Evolutionary conservation across 495 filamentous ascomycete species (phyloP).

Genomic region (Daldinia concentrica): DNA sequence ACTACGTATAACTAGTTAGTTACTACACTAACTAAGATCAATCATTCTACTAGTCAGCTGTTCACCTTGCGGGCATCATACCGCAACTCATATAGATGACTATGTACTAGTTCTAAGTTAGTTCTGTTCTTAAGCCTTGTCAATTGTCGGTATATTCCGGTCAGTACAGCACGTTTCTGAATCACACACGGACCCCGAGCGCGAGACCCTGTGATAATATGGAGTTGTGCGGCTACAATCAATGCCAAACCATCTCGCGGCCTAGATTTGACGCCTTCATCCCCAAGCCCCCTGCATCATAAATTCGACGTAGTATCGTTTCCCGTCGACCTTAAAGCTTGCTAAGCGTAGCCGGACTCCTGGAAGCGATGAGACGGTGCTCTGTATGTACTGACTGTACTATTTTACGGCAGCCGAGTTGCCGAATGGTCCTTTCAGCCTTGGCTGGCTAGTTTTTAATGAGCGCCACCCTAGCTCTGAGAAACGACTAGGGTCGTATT

Average conservation of each 20-base stretch:
- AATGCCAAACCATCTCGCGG: background rate
- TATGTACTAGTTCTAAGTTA: background rate
- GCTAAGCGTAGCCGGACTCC: background rate
- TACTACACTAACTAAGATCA: too few relatives aligned
- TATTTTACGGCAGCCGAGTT: background rate
- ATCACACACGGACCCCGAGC: slow-evolving; percentile 31
- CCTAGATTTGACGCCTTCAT: slow-evolving; percentile 4
- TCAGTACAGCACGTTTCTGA: slow-evolving; percentile 6
- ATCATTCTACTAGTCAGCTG: background rate
- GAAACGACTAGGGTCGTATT: background rate
- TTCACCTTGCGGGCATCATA: background rate
- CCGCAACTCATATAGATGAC: background rate
- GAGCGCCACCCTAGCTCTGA: background rate
- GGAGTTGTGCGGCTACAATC: background rate
- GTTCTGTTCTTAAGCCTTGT: background rate
- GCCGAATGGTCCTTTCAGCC: slow-evolving; percentile 1
- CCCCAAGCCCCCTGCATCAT: slow-evolving; percentile 8
- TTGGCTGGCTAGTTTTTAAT: slow-evolving; percentile 1
- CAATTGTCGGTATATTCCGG: slow-evolving; percentile 11
- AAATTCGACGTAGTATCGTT: slow-evolving; percentile 6
- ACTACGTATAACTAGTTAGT: too few relatives aligned
- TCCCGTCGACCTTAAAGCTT: slow-evolving; percentile 1
- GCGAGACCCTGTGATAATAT: slow-evolving; percentile 26
- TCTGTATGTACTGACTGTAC: background rate
- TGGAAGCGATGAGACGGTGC: slow-evolving; percentile 5